Conservation (phyloP, 257 asterid species). For the Solanum bukasovii region DNA sequence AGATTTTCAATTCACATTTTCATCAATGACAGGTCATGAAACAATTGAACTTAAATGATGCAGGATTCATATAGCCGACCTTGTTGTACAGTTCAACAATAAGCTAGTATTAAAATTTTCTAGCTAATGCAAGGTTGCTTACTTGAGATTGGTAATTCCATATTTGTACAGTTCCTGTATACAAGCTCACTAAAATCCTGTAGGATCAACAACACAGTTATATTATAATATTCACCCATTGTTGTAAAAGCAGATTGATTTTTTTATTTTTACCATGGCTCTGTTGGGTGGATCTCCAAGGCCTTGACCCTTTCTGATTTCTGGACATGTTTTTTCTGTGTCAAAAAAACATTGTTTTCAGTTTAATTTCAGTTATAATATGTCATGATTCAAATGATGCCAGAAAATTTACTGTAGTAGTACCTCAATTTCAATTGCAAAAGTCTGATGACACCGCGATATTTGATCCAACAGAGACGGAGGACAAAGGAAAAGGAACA, state of each 20-base stretch:
- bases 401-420: background rate
- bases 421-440: background rate
- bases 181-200: constrained; percentile 85
- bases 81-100: background rate
- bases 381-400: background rate
- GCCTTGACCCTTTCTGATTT: constrained; percentile 36
- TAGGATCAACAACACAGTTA: background rate
- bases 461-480: background rate
- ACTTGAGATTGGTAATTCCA: constrained; percentile 97
- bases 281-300: constrained; percentile 34
- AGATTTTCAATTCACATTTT: background rate
- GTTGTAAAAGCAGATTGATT: background rate
- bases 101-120: background rate
- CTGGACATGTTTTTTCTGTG: constrained; percentile 31
- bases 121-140: background rate
- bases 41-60: background rate
- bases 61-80: background rate
- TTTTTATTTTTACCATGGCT: constrained; percentile 24
- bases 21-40: background rate
- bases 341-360: background rate
- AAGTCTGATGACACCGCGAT: background rate
- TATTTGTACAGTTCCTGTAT: constrained; percentile 77
- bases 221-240: background rate
- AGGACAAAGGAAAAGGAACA: background rate
- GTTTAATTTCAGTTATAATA: background rate